Evolutionary conservation across 164 flowering plant genomes (phyloP).

Genomic region (Protea cynaroides): DNA sequence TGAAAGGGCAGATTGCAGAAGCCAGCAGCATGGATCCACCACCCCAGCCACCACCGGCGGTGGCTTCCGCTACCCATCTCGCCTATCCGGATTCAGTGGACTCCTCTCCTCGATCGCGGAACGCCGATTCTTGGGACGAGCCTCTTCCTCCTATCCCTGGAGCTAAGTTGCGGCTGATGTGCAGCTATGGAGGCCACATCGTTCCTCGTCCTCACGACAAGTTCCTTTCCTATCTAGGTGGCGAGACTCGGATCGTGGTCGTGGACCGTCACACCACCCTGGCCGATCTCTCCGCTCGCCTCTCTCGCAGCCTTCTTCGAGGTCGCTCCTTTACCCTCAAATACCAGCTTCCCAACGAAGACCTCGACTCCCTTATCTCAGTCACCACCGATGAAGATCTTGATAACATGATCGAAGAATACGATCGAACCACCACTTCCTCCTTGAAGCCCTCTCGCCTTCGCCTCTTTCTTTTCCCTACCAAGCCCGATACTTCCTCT

Average conservation of each 20-base stretch:
- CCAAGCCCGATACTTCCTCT: constrained; percentile 53
- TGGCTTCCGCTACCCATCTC: constrained; percentile 12
- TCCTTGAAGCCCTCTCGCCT: constrained; percentile 38
- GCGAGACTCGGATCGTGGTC: constrained; percentile 83
- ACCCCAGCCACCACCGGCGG: constrained; percentile 11
- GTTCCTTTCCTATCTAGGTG: constrained; percentile 81
- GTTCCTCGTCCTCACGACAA: constrained; percentile 89
- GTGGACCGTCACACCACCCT: constrained; percentile 64
- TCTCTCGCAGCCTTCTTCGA: constrained; percentile 52
- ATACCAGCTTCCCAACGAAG: constrained; percentile 89
- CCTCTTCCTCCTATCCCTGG: constrained; percentile 14
- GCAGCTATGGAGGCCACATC: constrained; percentile 92
- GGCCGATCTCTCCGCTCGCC: constrained; percentile 43
- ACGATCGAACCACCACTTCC: constrained; percentile 48
- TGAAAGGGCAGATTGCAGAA: too few species aligned
- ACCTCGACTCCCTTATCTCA: constrained; percentile 81
- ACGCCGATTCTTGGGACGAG: constrained; percentile 50
- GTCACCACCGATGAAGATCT: constrained; percentile 88
- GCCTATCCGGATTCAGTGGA: constrained; percentile 48
- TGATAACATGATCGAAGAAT: constrained; percentile 94
- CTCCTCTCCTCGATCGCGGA: constrained; percentile 58
- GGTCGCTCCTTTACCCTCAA: constrained; percentile 54
- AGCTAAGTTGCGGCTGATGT: constrained; percentile 77
- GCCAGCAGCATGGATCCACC: constrained; percentile 23
- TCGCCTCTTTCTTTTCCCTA: constrained; percentile 53